These are phyloP conservation scores for Gossypium bickii DNA, from an alignment of 345 rosid species.

Conservation along the genomic window DNA sequence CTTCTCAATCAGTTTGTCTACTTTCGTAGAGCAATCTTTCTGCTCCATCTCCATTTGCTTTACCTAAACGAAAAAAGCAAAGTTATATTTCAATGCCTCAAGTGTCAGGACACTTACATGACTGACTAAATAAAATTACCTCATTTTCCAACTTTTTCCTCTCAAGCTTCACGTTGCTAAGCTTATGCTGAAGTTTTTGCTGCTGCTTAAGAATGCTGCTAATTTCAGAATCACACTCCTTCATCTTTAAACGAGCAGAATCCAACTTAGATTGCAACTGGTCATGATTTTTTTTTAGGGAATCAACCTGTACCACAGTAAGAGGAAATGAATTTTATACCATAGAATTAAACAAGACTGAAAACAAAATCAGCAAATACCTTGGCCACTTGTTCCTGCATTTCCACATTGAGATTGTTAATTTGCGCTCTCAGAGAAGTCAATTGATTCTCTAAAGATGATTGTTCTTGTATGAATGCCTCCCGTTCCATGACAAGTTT, in stretches of 20 bases:
- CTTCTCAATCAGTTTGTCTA: conserved; percentile 86
- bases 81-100: neutral
- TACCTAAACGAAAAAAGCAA: conserved; percentile 36
- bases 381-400: conserved; percentile 65
- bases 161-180: conserved; percentile 73
- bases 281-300: conserved; percentile 47
- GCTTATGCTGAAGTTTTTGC: conserved; percentile 63
- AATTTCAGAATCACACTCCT: conserved; percentile 89
- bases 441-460: conserved; percentile 75
- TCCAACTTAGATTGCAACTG: conserved; percentile 65
- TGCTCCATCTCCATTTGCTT: conserved; percentile 85
- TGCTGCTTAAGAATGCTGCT: conserved; percentile 62
- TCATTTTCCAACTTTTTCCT: conserved; percentile 94
- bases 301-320: conserved; percentile 53
- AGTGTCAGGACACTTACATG: neutral
- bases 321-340: conserved; percentile 13
- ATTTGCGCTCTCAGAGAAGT: conserved; percentile 57
- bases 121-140: conserved; percentile 38
- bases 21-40: conserved; percentile 75
- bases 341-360: neutral
- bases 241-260: conserved; percentile 66
- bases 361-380: conserved; percentile 32
- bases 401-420: conserved; percentile 50
- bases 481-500: conserved; percentile 81
- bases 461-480: conserved; percentile 57